Evolutionary conservation across 192 early-diverging fungal genomes (phyloP), one percentile per base, ranked within the genome.

Genomic region (Backusella luteola): DNA sequence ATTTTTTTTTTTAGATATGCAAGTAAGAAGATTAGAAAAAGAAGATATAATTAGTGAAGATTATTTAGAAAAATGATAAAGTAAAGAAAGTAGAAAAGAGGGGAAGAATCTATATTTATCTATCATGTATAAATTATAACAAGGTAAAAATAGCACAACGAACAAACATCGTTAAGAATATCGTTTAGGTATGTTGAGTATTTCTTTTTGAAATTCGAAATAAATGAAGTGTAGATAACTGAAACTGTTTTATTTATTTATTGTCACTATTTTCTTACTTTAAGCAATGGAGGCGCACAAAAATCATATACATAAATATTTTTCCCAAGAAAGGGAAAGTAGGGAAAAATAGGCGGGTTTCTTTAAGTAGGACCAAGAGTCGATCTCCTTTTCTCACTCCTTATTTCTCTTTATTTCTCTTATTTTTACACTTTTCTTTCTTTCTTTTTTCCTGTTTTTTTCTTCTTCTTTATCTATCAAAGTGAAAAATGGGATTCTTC

Each of bases 401-500:
- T 29, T 63, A 63, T 63, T 63, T 63, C 56, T 59, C 23, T 23
- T 59, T 59, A 59, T 59, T 35, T 69, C 21, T 21, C 34, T 69
- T 39, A 21, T 69, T 69, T 69, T 36, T 36, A 35, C 6, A 15
- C n/a, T 41, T 69, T 68, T 68, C 17, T 35, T 67, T 67, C 29
- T 53, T 53, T 53, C 23, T 59, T 52, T 49, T 39, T 41, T 67
- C 38, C 63, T n/a, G 34, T 44, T 82, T 80, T 34, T 15, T 63
- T 29, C 21, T 26, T 63, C 26, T 29, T 63, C 8, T 14, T 63
- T 63, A 26, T 63, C 11, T 3, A 26, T 63, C 56, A 26, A 63
- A 29, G 9, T 5, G 2, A 56, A 69, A 32, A 66, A 90, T 77
- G 76, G 76, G 76, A 26, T 41, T 77, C 21, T 56, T 77, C n/a